Percentiles rank a stretch among this genome's conserved stretches.
phyloP scores from a whole-genome alignment of 75 land plant genomes.

The Gnetum montanum region DNA sequence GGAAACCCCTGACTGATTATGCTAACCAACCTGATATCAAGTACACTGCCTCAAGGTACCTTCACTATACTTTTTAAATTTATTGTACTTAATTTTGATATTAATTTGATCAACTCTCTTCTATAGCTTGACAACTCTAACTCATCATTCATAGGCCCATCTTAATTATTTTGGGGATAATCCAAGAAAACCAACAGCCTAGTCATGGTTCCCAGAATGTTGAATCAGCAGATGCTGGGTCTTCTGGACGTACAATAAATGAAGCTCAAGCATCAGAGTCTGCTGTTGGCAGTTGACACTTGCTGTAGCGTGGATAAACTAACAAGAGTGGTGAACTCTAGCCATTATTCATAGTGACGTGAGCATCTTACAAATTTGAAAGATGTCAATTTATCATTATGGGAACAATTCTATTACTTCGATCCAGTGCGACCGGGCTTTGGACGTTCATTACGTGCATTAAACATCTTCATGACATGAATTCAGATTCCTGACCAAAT shows the following conservation, averaged over 20 bases:
- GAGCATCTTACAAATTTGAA: neutral
- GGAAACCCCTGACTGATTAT: constrained; percentile 60
- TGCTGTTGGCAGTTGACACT: neutral
- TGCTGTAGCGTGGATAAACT: neutral
- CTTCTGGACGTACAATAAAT: neutral
- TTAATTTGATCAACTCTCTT: neutral
- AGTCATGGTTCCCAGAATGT: constrained; percentile 4
- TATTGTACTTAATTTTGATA: neutral
- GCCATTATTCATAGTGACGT: neutral
- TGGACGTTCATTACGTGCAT: neutral
- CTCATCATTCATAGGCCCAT: constrained; percentile 29
- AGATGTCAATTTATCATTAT: neutral
- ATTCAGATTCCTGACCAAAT: too few species aligned
- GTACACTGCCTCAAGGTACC: constrained; percentile 68
- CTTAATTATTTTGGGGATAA: constrained; percentile 43
- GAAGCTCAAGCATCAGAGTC: constrained; percentile 5
- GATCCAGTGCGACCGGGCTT: neutral
- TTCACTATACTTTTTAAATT: neutral
- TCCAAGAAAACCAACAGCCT: constrained; percentile 19
- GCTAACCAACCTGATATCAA: constrained; percentile 71
- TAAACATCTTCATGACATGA: too few species aligned
- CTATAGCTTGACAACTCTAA: neutral
- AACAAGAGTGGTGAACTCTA: too few species aligned
- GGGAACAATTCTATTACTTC: neutral
- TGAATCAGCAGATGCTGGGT: neutral